These are phyloP conservation scores for Triticum turgidum DNA, from an alignment of 176 grass and related monocot genomes.

Conservation along the genomic window DNA sequence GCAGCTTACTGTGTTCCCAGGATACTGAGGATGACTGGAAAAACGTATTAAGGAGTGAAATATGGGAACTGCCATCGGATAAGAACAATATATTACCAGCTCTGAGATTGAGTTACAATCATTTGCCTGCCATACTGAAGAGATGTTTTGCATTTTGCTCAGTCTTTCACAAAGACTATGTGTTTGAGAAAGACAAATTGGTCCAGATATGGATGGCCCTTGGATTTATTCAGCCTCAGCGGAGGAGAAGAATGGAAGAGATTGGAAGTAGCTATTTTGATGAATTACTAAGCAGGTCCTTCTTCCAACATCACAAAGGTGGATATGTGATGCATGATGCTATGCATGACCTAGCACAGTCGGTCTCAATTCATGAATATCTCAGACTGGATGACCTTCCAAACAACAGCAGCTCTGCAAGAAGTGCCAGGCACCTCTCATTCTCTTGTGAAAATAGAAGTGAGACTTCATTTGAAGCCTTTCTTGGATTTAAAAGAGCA, in stretches of 20 bases:
- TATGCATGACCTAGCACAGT: conserved; percentile 77
- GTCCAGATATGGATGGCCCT: conserved; percentile 78
- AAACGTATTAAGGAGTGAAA: not conserved
- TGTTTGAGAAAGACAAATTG: conserved; percentile 52
- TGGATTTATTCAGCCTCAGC: conserved; percentile 55
- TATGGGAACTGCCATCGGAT: too few species aligned
- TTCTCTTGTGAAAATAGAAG: conserved; percentile 60
- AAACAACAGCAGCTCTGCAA: conserved; percentile 5
- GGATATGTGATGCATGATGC: conserved; percentile 83
- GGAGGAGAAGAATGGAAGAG: conserved; percentile 55
- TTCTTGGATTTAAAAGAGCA: conserved; percentile 52
- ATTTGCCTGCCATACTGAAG: conserved; percentile 51
- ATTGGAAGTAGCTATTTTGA: conserved; percentile 66
- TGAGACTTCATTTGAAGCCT: conserved; percentile 40
- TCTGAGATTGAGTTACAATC: too few species aligned
- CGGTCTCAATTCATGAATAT: conserved; percentile 55
- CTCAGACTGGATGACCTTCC: conserved; percentile 39
- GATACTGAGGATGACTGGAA: conserved; percentile 63
- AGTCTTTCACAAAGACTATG: conserved; percentile 75
- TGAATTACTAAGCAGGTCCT: conserved; percentile 71
- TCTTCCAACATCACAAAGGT: conserved; percentile 66
- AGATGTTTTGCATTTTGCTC: conserved; percentile 84
- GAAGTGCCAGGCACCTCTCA: conserved; percentile 53
- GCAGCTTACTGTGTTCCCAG: conserved; percentile 58
- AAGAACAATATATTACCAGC: too few species aligned